Conservation (phyloP, 2,329 filamentous ascomycete genomes). For the Thielaviopsis ethacetica region DNA sequence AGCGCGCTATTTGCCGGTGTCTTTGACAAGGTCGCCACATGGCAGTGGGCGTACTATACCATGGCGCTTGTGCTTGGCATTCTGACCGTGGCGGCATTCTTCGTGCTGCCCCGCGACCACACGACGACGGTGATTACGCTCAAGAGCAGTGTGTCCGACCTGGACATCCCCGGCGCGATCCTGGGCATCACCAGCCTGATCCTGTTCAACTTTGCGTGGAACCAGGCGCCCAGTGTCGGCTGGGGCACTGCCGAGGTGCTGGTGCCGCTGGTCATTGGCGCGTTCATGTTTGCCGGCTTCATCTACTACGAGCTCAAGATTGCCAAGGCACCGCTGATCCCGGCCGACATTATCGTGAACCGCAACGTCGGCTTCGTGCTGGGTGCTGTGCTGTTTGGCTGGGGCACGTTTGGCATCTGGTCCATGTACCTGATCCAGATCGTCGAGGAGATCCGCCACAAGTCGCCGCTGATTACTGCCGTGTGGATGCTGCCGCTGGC, state of each 20-base stretch:
- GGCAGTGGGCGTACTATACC: constrained; percentile 32
- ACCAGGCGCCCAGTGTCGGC: constrained; percentile 42
- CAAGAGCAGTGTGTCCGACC: background rate
- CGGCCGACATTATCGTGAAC: constrained; percentile 29
- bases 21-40: constrained; percentile 25
- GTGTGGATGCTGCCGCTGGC: constrained; percentile 30
- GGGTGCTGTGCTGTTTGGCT: constrained; percentile 34
- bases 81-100: constrained; percentile 18
- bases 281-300: constrained; percentile 37
- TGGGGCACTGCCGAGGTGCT: constrained; percentile 42
- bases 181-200: constrained; percentile 38
- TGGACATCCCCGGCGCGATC: constrained; percentile 25
- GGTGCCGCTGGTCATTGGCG: constrained; percentile 38
- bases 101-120: constrained; percentile 20
- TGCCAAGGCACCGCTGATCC: constrained; percentile 37
- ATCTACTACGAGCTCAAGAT: constrained; percentile 34
- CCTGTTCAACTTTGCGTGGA: constrained; percentile 52
- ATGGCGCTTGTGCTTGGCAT: constrained; percentile 19
- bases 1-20: constrained; percentile 26
- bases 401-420: constrained; percentile 38
- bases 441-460: constrained; percentile 26
- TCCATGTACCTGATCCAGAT: constrained; percentile 35
- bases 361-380: constrained; percentile 25
- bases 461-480: constrained; percentile 26
- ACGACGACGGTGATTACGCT: background rate